Base-by-base conservation (phyloP, 1,284 basidiomycete species). In the Trichosporon sp. region DNA sequence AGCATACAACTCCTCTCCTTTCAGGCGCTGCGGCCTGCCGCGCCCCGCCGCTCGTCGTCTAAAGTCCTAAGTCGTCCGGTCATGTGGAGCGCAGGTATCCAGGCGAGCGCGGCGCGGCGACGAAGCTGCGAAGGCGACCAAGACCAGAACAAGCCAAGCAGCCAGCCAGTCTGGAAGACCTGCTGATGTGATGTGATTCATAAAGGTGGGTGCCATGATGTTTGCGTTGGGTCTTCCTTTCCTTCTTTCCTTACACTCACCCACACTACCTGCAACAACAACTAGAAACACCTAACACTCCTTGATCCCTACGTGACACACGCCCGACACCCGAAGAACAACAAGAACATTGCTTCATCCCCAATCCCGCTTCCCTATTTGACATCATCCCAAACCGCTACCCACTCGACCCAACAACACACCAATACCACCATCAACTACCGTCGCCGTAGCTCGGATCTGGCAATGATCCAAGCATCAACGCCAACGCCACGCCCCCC, bases 191-290 rank as follows among this genome's bases (percentile, higher is more conserved):
- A 35, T 54, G 19, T 37, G 59, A 63, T 63, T 63, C 6, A 63
- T 63, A 63, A 63, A 63, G 59, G 32, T 63, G 59, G 31, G 31
- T 8, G 59, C 31, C 59, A 35, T 63, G 59, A 31, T 63, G 59
- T 63, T 63, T 63, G 59, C 31, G 32, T 63, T 63, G 59, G 59
- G 31, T 63, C 32, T 35, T 35, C 59, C 59, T 35, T 63, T 63
- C 59, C 59, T 63, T 54, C 59, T 10, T 37, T 63, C 59, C 16
- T n/a, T 8, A 63, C 51, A 16, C 59, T 63, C 31, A 63, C 32
- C 26, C 26, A 63, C 32, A 37, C 31, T 32, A 63, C 59, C 59
- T 26, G 26, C 59, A 35, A 14, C n/a, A 35, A n/a, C 59, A 63
- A 8, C 59, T n/a, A 35, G 31, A n/a, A 63, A 63, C 59, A n/a